Percentiles rank a stretch among this genome's conserved stretches.
phyloP scores from a whole-genome alignment of 768 basidiomycete genomes.

The Nevesoporus exiguus region DNA sequence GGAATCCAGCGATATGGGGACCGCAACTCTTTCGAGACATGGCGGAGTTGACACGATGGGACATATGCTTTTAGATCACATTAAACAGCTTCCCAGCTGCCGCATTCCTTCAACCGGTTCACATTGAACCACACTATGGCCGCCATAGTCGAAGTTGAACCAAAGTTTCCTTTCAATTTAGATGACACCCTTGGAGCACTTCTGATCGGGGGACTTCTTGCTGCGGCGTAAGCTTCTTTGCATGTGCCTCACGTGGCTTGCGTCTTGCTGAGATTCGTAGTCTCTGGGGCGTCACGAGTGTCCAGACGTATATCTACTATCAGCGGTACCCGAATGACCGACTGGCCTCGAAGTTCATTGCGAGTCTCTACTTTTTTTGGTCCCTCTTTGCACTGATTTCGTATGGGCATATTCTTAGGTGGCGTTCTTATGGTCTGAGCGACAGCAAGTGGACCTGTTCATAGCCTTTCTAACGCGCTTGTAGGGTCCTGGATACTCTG shows the following conservation, averaged over 20 bases:
- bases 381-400: constrained; percentile 30
- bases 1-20: background rate
- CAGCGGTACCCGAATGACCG: constrained; percentile 34
- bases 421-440: constrained; percentile 16
- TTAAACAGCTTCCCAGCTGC: background rate
- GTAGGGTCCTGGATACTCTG: constrained; percentile 47
- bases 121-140: background rate
- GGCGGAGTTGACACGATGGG: background rate
- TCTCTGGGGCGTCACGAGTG: constrained; percentile 54
- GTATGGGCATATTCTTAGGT: constrained; percentile 14
- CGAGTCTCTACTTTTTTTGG: constrained; percentile 18
- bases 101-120: background rate
- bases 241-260: background rate
- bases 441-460: background rate
- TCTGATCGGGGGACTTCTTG: constrained; percentile 51
- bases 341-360: constrained; percentile 35
- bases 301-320: constrained; percentile 53
- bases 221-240: constrained; percentile 44
- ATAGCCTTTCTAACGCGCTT: background rate
- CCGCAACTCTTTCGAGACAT: background rate
- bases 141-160: background rate
- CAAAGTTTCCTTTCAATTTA: constrained; percentile 29
- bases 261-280: constrained; percentile 27
- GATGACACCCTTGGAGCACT: constrained; percentile 52
- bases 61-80: background rate